Conservation (phyloP, 2,329 filamentous ascomycete species). For the Madurella mycetomatis region DNA sequence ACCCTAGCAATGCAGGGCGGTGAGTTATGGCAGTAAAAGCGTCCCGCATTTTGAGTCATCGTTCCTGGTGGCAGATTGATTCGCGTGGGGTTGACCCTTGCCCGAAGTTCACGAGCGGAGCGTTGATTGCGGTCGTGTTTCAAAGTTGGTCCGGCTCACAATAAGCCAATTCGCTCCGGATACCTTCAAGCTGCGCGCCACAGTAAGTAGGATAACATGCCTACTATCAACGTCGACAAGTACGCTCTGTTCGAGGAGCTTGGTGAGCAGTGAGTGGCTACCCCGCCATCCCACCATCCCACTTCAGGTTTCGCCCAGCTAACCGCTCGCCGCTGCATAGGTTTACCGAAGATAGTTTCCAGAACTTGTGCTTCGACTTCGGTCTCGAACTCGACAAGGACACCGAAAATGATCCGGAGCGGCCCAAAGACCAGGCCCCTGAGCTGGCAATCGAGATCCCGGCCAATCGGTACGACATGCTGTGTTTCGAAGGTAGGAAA, state of each 20-base stretch:
- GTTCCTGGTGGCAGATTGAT: constrained; percentile 6
- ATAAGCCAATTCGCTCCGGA: constrained; percentile 15
- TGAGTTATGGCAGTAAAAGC: constrained; percentile 17
- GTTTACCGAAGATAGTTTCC: constrained; percentile 90
- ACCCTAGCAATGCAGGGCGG: constrained; percentile 11
- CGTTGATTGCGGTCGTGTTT: constrained; percentile 9
- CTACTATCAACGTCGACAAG: constrained; percentile 95
- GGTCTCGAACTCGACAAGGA: constrained; percentile 98
- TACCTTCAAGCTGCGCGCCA: neutral
- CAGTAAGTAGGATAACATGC: constrained; percentile 41
- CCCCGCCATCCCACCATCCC: constrained; percentile 19
- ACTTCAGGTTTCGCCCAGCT: neutral
- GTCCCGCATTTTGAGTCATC: constrained; percentile 27
- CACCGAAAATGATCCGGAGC: constrained; percentile 65
- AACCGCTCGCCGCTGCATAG: constrained; percentile 37
- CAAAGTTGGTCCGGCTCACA: constrained; percentile 5
- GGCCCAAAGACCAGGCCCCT: constrained; percentile 78
- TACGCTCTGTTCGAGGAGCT: constrained; percentile 91
- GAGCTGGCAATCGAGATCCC: constrained; percentile 98
- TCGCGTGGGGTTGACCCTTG: constrained; percentile 12
- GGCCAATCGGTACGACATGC: constrained; percentile 89
- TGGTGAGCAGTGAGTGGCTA: constrained; percentile 68
- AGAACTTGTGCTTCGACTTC: constrained; percentile 97
- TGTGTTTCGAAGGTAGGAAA: constrained; percentile 78
- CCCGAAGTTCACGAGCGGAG: constrained; percentile 17